Evolutionary conservation across 2,329 filamentous ascomycete species (phyloP), one percentile per base, ranked within the genome.

Genomic region (Hypoxylon sp.): DNA sequence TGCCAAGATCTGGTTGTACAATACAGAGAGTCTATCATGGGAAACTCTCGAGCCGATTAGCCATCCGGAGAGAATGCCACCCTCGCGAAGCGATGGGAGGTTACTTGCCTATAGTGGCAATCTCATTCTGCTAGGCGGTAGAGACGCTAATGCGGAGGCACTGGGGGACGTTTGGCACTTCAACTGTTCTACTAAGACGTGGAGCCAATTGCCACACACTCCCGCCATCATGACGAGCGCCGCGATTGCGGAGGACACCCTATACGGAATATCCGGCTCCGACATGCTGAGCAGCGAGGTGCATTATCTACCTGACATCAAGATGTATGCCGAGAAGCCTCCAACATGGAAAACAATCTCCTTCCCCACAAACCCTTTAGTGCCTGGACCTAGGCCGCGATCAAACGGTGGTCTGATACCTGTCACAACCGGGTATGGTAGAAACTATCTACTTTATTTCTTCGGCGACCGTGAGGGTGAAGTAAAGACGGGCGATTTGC

Each of bases 131-230:
- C 78, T 85, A 48, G 86, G 85, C 22, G 87, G 87, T 2, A 76
- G 73, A 5, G 75, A 76, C 5, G 70, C 71, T 1, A 57, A 65
- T 0, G 76, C 68, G 6, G 69, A 67, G 10, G 70, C 78, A 1
- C 67, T 81, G 8, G 80, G 78, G 8, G 86, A 88, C 68, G 81
- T 82, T 8, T 86, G 86, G 80, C 78, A 83, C 37, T 88, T 87
- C 70, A 82, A 87, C 63, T 80, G 86, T 44, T 77, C 78, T 24
- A 79, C 81, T 2, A 78, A 81, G 3, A 83, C 81, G 0, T 89
- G 86, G 86, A 82, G 80, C 1, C 80, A 81, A 37, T 79, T 88
- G 10, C 85, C 86, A 0, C 74, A 80, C 0, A 80, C 83, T 1
- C 80, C 83, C 0, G 79, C 74, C 1, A 51, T 80, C 0, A 77